Conservation (phyloP, 805 yeast species). For the Saccharomycopsis schoenii region DNA sequence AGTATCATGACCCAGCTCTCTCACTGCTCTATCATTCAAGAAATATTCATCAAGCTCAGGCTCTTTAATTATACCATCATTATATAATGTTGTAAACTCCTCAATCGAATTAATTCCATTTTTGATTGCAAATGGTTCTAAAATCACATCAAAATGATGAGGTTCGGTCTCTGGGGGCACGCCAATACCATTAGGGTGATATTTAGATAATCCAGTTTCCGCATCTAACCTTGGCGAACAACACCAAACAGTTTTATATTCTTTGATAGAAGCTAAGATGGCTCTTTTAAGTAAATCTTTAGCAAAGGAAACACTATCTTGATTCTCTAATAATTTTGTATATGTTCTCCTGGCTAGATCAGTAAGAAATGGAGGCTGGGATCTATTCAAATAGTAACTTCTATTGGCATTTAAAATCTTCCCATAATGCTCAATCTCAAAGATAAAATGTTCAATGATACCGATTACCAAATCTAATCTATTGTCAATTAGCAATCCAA, state of each 20-base stretch:
- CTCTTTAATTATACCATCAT: slow-evolving; percentile 52
- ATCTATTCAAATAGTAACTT: slow-evolving; percentile 79
- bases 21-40: slow-evolving; percentile 84
- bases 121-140: slow-evolving; percentile 60
- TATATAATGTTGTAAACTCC: slow-evolving; percentile 62
- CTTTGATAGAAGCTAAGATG: slow-evolving; percentile 71
- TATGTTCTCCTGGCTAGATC: slow-evolving; percentile 77
- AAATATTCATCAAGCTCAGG: slow-evolving; percentile 84
- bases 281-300: slow-evolving; percentile 56
- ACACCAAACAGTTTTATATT: slow-evolving; percentile 76
- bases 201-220: slow-evolving; percentile 72
- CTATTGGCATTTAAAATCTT: slow-evolving; percentile 91
- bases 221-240: slow-evolving; percentile 62
- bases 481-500: slow-evolving; percentile 67
- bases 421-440: slow-evolving; percentile 83
- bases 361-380: slow-evolving; percentile 95
- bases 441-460: slow-evolving; percentile 86
- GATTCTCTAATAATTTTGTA: slow-evolving; percentile 39
- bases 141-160: slow-evolving; percentile 68
- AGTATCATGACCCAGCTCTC: slow-evolving; percentile 97
- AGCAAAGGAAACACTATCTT: slow-evolving; percentile 37
- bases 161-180: slow-evolving; percentile 95
- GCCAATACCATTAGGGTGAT: slow-evolving; percentile 83
- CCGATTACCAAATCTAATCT: slow-evolving; percentile 68
- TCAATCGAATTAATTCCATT: slow-evolving; percentile 40